phyloP scores from a whole-genome alignment of 768 basidiomycete genomes.

The Serendipita sp. region DNA sequence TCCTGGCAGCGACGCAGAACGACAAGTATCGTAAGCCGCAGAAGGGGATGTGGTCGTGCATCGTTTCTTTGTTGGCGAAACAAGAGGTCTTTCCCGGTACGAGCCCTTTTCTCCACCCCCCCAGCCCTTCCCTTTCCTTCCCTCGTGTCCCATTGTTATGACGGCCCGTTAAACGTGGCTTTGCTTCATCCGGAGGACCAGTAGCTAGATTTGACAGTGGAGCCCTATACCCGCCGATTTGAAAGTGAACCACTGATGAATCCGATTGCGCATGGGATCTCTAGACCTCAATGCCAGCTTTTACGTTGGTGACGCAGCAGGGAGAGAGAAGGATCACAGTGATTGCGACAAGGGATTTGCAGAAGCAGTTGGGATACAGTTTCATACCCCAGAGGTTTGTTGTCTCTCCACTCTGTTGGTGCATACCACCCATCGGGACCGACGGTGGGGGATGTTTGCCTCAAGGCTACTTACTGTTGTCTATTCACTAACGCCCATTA shows the following conservation, averaged over 20 bases:
- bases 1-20: constrained; percentile 59
- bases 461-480: too few species aligned
- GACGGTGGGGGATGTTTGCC: too few species aligned
- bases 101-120: constrained; percentile 10
- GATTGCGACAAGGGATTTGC: constrained; percentile 80
- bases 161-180: neutral
- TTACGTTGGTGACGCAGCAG: constrained; percentile 85
- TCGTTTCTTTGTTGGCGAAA: constrained; percentile 42
- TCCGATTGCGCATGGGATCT: neutral
- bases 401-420: neutral
- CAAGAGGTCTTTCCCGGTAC: constrained; percentile 49
- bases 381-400: constrained; percentile 70
- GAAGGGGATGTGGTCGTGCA: constrained; percentile 68
- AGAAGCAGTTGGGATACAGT: constrained; percentile 51
- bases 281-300: constrained; percentile 51
- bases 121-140: neutral
- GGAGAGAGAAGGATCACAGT: constrained; percentile 58
- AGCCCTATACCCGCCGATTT: neutral
- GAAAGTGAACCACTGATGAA: neutral
- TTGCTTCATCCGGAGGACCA: neutral
- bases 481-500: too few species aligned
- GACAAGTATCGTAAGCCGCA: constrained; percentile 77
- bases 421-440: too few species aligned
- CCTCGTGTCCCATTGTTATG: neutral
- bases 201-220: neutral